A percentile compares a stretch with the other conserved stretches of the same genome.
phyloP scores from a whole-genome alignment of 192 early-diverging fungal species.

The Funneliformis mosseae region DNA sequence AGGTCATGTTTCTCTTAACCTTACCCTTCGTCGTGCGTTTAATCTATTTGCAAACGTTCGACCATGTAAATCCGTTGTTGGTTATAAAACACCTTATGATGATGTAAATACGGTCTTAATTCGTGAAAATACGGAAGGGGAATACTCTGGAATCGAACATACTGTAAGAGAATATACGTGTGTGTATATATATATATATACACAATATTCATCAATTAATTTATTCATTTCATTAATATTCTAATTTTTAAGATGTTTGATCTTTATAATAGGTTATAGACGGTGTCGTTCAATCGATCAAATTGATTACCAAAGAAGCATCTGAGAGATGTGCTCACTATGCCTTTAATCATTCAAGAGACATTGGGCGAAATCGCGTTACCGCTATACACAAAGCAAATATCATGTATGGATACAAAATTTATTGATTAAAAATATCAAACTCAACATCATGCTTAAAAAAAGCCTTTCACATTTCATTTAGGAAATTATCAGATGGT shows the following conservation, averaged over 20 bases:
- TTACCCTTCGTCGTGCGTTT: conserved; percentile 89
- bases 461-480: background rate
- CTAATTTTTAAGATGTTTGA: conserved; percentile 8
- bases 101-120: conserved; percentile 98
- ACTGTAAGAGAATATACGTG: conserved; percentile 53
- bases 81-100: conserved; percentile 95
- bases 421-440: background rate
- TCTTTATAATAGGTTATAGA: conserved; percentile 25
- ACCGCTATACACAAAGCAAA: conserved; percentile 99
- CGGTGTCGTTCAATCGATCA: conserved; percentile 98
- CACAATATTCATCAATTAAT: background rate
- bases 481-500: conserved; percentile 90
- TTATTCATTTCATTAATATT: too few relatives aligned
- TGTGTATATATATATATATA: background rate
- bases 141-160: conserved; percentile 99
- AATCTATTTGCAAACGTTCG: conserved; percentile 98
- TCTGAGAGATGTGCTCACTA: conserved; percentile 90
- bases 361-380: conserved; percentile 88
- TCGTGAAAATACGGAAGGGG: conserved; percentile 99
- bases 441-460: background rate
- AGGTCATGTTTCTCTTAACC: conserved; percentile 96
- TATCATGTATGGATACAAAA: conserved; percentile 63
- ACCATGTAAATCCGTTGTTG: conserved; percentile 96
- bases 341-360: conserved; percentile 92
- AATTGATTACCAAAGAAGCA: conserved; percentile 96